Conservation (phyloP, 352 stramenopile genomes). For the Globisporangium emineosum region DNA sequence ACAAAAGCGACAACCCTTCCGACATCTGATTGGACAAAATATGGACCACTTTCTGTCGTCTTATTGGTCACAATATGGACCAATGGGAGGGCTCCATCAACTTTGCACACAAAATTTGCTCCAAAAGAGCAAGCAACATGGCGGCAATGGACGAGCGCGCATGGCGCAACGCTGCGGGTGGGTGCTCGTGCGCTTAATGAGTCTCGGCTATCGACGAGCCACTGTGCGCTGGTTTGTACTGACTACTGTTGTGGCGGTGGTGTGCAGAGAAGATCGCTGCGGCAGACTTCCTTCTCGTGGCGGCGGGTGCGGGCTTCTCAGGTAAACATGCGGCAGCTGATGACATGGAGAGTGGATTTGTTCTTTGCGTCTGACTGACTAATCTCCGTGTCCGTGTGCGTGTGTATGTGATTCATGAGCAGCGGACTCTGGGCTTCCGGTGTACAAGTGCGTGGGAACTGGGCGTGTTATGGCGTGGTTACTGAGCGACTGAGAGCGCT, state of each 20-base stretch:
- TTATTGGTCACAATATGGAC: background rate
- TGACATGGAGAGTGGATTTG: no score
- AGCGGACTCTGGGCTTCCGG: conserved; percentile 84
- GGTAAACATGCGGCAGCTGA: conserved; percentile 18
- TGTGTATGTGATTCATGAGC: background rate
- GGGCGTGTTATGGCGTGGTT: background rate
- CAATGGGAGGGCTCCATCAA: background rate
- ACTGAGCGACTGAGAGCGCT: background rate
- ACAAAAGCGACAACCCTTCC: background rate
- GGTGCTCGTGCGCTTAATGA: background rate
- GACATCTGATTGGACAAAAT: conserved; percentile 4
- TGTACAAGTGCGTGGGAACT: conserved; percentile 71
- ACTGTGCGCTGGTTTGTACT: background rate
- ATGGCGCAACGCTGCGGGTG: conserved; percentile 36
- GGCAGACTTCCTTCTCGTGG: conserved; percentile 85
- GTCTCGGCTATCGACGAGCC: background rate
- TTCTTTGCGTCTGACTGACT: background rate
- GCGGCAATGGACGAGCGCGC: conserved; percentile 8
- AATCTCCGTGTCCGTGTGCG: background rate
- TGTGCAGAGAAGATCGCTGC: conserved; percentile 55
- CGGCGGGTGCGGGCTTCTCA: conserved; percentile 88
- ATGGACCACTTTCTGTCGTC: background rate
- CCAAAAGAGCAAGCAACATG: background rate
- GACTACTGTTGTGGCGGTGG: background rate
- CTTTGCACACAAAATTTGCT: background rate